Percentiles rank a stretch among this genome's conserved stretches.
These are phyloP conservation scores for Fusarium sp. DNA, from an alignment of 2,329 filamentous ascomycete species.

Conservation along the genomic window DNA sequence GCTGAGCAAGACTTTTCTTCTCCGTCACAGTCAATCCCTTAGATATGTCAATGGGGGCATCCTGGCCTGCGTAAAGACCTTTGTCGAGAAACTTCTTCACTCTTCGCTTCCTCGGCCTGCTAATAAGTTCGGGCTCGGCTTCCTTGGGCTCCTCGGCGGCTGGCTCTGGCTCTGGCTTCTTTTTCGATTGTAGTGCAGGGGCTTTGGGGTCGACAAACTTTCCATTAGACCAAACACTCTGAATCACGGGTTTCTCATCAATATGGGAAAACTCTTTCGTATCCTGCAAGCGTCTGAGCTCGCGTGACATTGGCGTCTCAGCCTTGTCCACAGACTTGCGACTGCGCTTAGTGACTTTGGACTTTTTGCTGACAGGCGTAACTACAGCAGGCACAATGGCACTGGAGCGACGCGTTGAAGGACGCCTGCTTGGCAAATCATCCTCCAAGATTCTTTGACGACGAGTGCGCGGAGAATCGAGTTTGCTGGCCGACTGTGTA, in stretches of 20 bases:
- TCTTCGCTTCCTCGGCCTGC: conserved; percentile 56
- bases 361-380: conserved; percentile 60
- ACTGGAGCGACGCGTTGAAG: conserved; percentile 55
- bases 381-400: conserved; percentile 55
- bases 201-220: conserved; percentile 66
- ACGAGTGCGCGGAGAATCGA: conserved; percentile 50
- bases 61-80: conserved; percentile 89
- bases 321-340: conserved; percentile 64
- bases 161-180: conserved; percentile 48
- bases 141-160: conserved; percentile 40
- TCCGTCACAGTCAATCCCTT: conserved; percentile 62
- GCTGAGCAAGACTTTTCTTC: conserved; percentile 62
- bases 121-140: conserved; percentile 53
- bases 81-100: conserved; percentile 83
- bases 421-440: conserved; percentile 51
- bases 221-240: conserved; percentile 73
- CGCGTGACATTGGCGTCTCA: conserved; percentile 62
- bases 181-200: conserved; percentile 52
- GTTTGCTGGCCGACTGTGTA: conserved; percentile 56
- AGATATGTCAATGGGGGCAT: conserved; percentile 60
- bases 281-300: conserved; percentile 69
- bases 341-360: conserved; percentile 69
- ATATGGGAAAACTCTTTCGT: conserved; percentile 71
- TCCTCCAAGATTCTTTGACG: conserved; percentile 47
- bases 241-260: conserved; percentile 66